Evolutionary conservation across 176 grass and related monocot species (phyloP).

Genomic region (Pontederia paniculata): DNA sequence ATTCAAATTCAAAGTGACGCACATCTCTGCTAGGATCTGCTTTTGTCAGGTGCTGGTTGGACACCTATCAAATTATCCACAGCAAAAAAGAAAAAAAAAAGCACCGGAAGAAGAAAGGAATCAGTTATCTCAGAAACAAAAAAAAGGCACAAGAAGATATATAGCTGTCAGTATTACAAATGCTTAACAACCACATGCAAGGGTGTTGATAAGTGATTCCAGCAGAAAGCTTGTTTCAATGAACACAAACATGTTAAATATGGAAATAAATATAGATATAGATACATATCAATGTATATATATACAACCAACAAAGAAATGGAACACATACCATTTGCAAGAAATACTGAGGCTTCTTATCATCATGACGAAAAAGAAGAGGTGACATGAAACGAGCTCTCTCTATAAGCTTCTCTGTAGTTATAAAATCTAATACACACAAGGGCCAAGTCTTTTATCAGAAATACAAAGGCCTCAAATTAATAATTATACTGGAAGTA

Average conservation of each 20-base stretch:
- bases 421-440: conserved; percentile 37
- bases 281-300: too few relatives aligned
- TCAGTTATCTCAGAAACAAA: not conserved
- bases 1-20: conserved; percentile 69
- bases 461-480: not conserved
- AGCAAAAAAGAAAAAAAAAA: not conserved
- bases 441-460: not conserved
- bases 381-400: conserved; percentile 62
- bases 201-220: too few relatives aligned
- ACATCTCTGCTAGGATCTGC: conserved; percentile 56
- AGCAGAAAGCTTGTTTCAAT: too few relatives aligned
- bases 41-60: conserved; percentile 40
- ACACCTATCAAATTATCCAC: conserved; percentile 15
- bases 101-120: not conserved
- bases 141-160: not conserved
- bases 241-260: too few relatives aligned
- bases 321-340: conserved; percentile 57
- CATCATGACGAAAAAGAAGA: conserved; percentile 40
- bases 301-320: too few relatives aligned
- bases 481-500: too few relatives aligned
- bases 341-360: conserved; percentile 62
- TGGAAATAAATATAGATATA: too few relatives aligned
- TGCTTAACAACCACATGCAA: too few relatives aligned
- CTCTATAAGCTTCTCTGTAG: conserved; percentile 39
- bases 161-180: too few relatives aligned